Percentiles rank a stretch among this genome's conserved stretches.
phyloP scores from a whole-genome alignment of 1,139 yeast species.

The Williopsis jadinii region DNA sequence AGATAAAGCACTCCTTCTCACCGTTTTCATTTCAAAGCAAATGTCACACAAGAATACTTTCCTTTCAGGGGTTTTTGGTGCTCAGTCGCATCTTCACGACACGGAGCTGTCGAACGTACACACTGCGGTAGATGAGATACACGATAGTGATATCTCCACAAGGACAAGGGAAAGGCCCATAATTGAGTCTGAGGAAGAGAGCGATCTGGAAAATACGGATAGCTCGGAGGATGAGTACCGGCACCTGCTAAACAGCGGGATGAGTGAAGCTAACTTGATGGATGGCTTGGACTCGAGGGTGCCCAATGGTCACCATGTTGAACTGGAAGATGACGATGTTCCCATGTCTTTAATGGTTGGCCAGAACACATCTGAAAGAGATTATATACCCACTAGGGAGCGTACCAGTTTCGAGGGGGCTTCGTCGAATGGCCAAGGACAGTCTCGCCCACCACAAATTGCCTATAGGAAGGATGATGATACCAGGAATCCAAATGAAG shows the following conservation, averaged over 20 bases:
- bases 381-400: too few relatives aligned
- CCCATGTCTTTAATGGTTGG: too few relatives aligned
- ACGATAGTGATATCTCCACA: conserved; percentile 4
- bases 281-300: conserved; percentile 2
- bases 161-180: conserved; percentile 12
- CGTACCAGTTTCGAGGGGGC: too few relatives aligned
- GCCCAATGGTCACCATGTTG: conserved; percentile 5
- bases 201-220: conserved; percentile 6
- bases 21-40: background rate
- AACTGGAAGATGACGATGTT: conserved; percentile 3
- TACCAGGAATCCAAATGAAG: conserved; percentile 1
- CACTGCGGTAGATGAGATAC: conserved; percentile 7
- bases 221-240: conserved; percentile 7
- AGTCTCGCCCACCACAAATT: background rate
- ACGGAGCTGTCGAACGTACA: conserved; percentile 15
- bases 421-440: too few relatives aligned
- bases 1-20: too few relatives aligned
- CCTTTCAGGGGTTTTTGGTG: conserved; percentile 33
- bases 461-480: conserved; percentile 2
- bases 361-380: too few relatives aligned
- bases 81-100: conserved; percentile 23
- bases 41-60: conserved; percentile 26
- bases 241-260: conserved; percentile 4
- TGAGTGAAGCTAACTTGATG: conserved; percentile 8
- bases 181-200: conserved; percentile 20